Conservation (phyloP, 306 rosid genomes). For the Prunus mongolica region DNA sequence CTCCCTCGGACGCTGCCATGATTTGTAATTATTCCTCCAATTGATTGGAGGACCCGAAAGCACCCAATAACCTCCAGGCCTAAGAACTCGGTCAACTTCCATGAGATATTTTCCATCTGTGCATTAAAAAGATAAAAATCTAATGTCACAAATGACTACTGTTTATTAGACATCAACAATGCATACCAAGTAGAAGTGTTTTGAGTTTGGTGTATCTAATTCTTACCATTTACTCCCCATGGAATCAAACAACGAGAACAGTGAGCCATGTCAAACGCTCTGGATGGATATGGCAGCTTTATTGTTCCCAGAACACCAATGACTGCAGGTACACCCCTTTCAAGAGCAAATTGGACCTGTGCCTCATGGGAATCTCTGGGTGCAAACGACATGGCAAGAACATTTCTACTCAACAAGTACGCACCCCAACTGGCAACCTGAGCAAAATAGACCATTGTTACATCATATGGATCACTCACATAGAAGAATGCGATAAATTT, state of each 20-base stretch:
- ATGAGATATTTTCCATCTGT: constrained; percentile 80
- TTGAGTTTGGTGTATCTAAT: not conserved
- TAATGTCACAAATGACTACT: not conserved
- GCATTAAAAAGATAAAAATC: not conserved
- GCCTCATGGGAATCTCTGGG: constrained; percentile 98
- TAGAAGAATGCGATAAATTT: not conserved
- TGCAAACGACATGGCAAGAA: constrained; percentile 93
- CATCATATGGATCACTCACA: constrained; percentile 1
- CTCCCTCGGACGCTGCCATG: constrained; percentile 89
- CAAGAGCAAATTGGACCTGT: constrained; percentile 97
- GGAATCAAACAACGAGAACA: constrained; percentile 98
- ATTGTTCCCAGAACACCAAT: constrained; percentile 90
- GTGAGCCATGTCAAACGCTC: constrained; percentile 98
- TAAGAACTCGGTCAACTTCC: constrained; percentile 96
- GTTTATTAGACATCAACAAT: not conserved
- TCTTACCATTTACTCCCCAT: constrained; percentile 87
- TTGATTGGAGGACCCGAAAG: constrained; percentile 96
- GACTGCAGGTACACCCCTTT: constrained; percentile 92
- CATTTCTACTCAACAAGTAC: constrained; percentile 84
- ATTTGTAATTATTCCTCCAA: constrained; percentile 69
- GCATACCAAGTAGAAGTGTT: not conserved
- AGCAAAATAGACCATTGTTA: constrained; percentile 17
- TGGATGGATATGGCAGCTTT: constrained; percentile 84
- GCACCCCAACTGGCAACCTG: constrained; percentile 99
- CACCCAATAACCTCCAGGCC: constrained; percentile 99